phyloP scores from a whole-genome alignment of 805 yeast species.

The Hanseniaspora occidentalis region DNA sequence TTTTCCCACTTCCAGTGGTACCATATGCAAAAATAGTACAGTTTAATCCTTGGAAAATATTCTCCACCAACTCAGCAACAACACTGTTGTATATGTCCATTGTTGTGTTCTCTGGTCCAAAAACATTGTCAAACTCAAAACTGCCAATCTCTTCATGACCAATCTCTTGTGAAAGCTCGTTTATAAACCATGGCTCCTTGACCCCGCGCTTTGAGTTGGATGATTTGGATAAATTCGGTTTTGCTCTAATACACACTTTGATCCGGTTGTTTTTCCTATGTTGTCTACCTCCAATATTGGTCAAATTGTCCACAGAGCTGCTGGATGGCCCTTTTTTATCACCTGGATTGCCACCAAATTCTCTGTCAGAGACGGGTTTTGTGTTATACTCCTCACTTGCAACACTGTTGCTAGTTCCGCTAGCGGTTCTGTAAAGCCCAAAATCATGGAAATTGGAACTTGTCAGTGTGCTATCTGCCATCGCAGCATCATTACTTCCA shows the following conservation, averaged over 20 bases:
- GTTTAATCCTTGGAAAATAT: constrained; percentile 61
- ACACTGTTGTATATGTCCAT: constrained; percentile 43
- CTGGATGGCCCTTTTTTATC: too few species aligned
- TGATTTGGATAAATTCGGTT: constrained; percentile 47
- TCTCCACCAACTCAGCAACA: constrained; percentile 41
- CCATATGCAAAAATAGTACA: constrained; percentile 92
- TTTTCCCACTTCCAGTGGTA: constrained; percentile 89
- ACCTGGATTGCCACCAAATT: too few species aligned
- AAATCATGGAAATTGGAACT: not conserved
- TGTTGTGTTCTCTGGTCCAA: constrained; percentile 43
- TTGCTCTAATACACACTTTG: constrained; percentile 64
- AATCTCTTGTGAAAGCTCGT: constrained; percentile 25
- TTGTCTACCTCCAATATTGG: too few species aligned
- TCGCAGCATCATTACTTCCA: too few species aligned
- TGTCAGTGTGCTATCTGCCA: constrained; percentile 1
- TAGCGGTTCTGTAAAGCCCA: too few species aligned
- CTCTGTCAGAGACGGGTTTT: too few species aligned
- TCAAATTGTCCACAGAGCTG: too few species aligned
- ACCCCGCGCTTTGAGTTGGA: too few species aligned
- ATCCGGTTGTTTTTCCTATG: too few species aligned
- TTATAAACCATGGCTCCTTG: constrained; percentile 1
- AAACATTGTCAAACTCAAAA: constrained; percentile 71
- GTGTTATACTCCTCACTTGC: too few species aligned
- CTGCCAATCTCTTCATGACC: constrained; percentile 47
- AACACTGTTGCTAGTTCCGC: too few species aligned